Base-by-base conservation (phyloP, 768 basidiomycete genomes). In the Suillus hirtellus region DNA sequence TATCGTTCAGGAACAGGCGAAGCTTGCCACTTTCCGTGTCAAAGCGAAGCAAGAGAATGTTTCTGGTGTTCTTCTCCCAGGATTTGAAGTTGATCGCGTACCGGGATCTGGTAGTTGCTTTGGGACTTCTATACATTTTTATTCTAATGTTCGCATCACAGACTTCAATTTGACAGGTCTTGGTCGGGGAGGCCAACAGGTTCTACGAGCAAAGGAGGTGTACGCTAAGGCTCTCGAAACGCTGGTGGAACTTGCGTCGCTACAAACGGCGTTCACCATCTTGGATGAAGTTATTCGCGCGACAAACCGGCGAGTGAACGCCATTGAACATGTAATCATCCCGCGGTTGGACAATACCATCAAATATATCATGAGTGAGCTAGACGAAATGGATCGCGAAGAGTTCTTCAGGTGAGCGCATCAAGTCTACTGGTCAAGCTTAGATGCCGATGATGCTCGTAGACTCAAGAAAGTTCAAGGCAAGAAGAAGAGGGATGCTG, bases 241-340 rank as follows among this genome's bases (percentile, higher is more conserved):
- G 3, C 83, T 99, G 34, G 96, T 99, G 44, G 96, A 99, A 76
- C 86, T 99, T 42, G 97, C 97, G 1, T 96, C 95, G 14, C 80
- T 99, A 47, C 92, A 99, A 79, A 99, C 97, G 0, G 97, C 97
- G 5, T 99, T 99, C 80, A 96, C 90, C 63, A 98, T 99, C 68
- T 86, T 99, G 43, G 97, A 99, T 77, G 97, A 99, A 78, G 97
- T 99, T 64, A 99, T 99, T 71, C 92, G 94, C 54, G 95, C 96
- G n/a, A 99, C 97, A 43, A 99, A 99, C 76, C 92, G 97, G 59
- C 89, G 97, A 66, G 97, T 99, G 46, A 99, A 99, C 72, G 97
- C 97, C 3, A 96, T 99, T 67, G 97, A 99, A 70, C 95, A 99
- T 73, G 89, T 99, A 67, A 82, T 99, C 69, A 98, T 99, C 63